phyloP scores from a whole-genome alignment of 441 rosid genomes.

The Manihot esculenta region DNA sequence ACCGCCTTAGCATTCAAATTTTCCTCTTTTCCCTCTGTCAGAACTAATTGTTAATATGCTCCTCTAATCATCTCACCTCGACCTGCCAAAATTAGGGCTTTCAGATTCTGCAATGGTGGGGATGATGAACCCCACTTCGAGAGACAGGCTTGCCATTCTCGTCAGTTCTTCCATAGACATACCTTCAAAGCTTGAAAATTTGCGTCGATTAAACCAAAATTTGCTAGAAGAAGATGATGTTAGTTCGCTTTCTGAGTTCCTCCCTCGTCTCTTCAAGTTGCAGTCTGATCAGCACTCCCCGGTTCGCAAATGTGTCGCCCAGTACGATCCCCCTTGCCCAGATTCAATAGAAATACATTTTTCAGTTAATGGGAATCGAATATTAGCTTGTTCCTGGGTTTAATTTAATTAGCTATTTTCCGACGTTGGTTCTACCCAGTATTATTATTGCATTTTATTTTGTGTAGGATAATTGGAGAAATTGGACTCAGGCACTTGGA shows the following conservation, averaged over 20 bases:
- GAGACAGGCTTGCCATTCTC: conserved; percentile 54
- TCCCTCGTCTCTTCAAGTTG: conserved; percentile 76
- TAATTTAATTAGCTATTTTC: too few species aligned
- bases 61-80: conserved; percentile 4
- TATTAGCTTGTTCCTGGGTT: too few species aligned
- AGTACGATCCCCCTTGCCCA: conserved; percentile 43
- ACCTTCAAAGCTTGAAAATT: conserved; percentile 65
- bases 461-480: conserved; percentile 75
- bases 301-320: conserved; percentile 77
- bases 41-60: neutral
- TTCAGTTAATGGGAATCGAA: neutral
- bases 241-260: conserved; percentile 52
- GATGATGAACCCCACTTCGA: conserved; percentile 48
- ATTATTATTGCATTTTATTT: too few species aligned
- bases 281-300: conserved; percentile 67
- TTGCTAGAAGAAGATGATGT: conserved; percentile 40
- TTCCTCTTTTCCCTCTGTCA: neutral
- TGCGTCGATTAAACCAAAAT: conserved; percentile 57
- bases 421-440: too few species aligned
- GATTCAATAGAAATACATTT: too few species aligned
- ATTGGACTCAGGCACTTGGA: conserved; percentile 76
- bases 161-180: conserved; percentile 56
- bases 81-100: conserved; percentile 9
- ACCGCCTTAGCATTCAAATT: neutral
- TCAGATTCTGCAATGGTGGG: conserved; percentile 44